Evolutionary conservation across 352 stramenopile species (phyloP).

Genomic region (Phytophthora kernoviae): DNA sequence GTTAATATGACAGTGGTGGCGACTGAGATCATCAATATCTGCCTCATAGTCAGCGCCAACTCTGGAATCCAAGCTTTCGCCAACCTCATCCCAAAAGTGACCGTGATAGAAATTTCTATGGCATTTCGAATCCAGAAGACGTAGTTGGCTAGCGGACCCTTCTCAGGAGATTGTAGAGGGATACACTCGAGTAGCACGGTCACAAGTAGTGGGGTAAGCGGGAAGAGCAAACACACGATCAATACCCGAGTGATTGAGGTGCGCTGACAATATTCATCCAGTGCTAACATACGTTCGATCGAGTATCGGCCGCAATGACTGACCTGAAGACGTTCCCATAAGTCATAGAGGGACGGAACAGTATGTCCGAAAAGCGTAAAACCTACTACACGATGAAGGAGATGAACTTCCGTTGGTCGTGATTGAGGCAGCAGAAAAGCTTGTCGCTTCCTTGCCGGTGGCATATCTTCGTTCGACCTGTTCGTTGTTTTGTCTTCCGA

Average conservation of each 20-base stretch:
- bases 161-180: constrained; percentile 6
- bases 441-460: constrained; percentile 9
- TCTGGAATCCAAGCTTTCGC: constrained; percentile 13
- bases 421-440: constrained; percentile 8
- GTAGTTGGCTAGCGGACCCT: constrained; percentile 18
- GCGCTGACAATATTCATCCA: constrained; percentile 24
- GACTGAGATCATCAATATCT: constrained; percentile 5
- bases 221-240: constrained; percentile 8
- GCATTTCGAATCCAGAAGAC: constrained; percentile 23
- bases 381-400: not conserved
- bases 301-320: constrained; percentile 26
- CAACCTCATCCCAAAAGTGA: constrained; percentile 3
- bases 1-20: not conserved
- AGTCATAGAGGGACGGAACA: not conserved
- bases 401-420: constrained; percentile 1
- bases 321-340: constrained; percentile 11
- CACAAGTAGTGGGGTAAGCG: constrained; percentile 8
- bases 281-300: constrained; percentile 16
- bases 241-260: constrained; percentile 5
- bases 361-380: not conserved
- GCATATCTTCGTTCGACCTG: not conserved
- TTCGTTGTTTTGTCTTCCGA: not conserved
- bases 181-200: constrained; percentile 6
- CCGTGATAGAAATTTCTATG: not conserved
- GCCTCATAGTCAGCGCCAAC: constrained; percentile 1